phyloP scores from a whole-genome alignment of 2,329 filamentous ascomycete species.

The Diaporthe aspalathi region DNA sequence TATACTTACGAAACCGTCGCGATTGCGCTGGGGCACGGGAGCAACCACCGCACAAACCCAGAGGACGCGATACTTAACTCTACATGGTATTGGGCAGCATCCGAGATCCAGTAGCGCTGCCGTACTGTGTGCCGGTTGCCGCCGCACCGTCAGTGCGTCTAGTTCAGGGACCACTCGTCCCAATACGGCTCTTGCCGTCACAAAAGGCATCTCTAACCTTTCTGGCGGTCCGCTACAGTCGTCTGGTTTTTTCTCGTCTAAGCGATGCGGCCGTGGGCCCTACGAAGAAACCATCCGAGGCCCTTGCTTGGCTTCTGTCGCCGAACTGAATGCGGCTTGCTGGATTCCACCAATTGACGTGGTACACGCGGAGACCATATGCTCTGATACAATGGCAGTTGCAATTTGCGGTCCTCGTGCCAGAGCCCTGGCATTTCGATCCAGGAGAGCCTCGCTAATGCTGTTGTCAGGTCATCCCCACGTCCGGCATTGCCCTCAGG shows the following conservation, averaged over 20 bases:
- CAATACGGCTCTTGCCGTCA: slow-evolving; percentile 8
- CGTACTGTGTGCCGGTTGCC: not conserved
- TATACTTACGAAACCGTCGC: not conserved
- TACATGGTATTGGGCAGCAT: slow-evolving; percentile 2
- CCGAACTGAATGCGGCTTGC: slow-evolving; percentile 21
- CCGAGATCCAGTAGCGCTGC: slow-evolving; percentile 17
- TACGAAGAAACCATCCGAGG: not conserved
- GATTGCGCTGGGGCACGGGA: not conserved
- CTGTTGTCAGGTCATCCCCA: slow-evolving; percentile 10
- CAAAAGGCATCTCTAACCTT: not conserved
- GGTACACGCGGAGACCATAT: slow-evolving; percentile 13
- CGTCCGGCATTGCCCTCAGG: not conserved
- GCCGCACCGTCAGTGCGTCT: slow-evolving; percentile 20
- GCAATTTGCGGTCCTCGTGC: slow-evolving; percentile 15
- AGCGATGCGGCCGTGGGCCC: slow-evolving; percentile 1
- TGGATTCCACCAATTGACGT: slow-evolving; percentile 32
- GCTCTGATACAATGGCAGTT: slow-evolving; percentile 22
- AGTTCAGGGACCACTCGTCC: slow-evolving; percentile 1
- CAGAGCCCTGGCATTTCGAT: slow-evolving; percentile 14
- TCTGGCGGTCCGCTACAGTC: not conserved
- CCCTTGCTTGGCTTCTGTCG: slow-evolving; percentile 25
- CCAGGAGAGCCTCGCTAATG: slow-evolving; percentile 23
- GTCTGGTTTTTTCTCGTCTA: slow-evolving; percentile 7
- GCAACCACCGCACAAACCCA: slow-evolving; percentile 1
- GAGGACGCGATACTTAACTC: not conserved